Evolutionary conservation across 1,139 yeast genomes (phyloP), one percentile per base, ranked within the genome.

Genomic region (Wickerhamomyces sp.): DNA sequence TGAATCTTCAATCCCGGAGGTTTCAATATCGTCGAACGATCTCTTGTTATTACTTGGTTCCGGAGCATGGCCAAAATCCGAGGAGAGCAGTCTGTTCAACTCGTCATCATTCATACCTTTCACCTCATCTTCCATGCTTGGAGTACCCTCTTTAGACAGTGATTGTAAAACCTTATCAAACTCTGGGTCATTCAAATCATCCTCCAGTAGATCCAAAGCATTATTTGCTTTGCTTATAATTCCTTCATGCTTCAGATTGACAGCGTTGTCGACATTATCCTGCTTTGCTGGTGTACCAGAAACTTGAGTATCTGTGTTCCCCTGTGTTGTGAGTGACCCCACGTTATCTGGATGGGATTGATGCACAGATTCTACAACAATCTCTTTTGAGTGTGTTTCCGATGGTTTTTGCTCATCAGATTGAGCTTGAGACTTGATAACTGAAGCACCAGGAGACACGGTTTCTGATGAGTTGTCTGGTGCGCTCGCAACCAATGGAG

Each of bases 131-230:
- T 47, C 53, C 4, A 53, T 34, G 13, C 49, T 57, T 11, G 62
- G 62, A 2, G 62, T 58, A 2, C 53, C 52, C 36, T 56, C 61
- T 40, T 46, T 56, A 6, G 61, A 57, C 9, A 57, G 42, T 2
- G 59, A 54, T 38, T 55, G 48, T 14, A 58, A 37, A 13, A 57
- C 61, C 34, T 52, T 52, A 32, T 55, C 54, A 32, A 58, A 56
- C 33, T 58, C 61, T 6, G 55, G 55, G 42, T 58, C 62, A 37
- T 55, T 43, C 27, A 58, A 34, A n/a, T 53, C 57, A 33, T 53
- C 54, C 23, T 41, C 36, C 27, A 45, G 33, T 10, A 47, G 40
- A 23, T 45, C 35, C n/a, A 43, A 38, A 2, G 40, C 26, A 5
- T 38, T 14, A 29, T 30, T 40, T 36, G 36, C 1, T 18, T 10